Conservation (phyloP, 2,329 filamentous ascomycete species). For the Zalaria obscura region DNA sequence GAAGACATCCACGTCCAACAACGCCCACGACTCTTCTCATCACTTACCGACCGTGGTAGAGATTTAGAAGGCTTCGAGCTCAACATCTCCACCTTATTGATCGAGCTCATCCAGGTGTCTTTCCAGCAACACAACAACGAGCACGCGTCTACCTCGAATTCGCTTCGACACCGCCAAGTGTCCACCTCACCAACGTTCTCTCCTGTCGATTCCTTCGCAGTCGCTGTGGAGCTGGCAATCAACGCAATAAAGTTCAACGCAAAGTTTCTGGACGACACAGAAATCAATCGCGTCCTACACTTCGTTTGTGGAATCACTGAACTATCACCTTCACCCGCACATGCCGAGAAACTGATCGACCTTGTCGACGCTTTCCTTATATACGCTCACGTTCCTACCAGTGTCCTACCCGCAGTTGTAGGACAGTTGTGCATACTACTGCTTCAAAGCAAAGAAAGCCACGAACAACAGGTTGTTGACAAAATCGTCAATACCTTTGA, state of each 20-base stretch:
- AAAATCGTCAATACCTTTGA: slow-evolving; percentile 6
- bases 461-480: slow-evolving; percentile 1
- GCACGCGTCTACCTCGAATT: background rate
- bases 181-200: background rate
- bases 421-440: background rate
- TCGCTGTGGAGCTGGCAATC: slow-evolving; percentile 1
- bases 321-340: background rate
- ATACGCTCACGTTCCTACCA: slow-evolving; percentile 1
- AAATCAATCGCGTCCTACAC: background rate
- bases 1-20: background rate
- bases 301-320: background rate
- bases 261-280: slow-evolving; percentile 1
- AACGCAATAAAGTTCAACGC: slow-evolving; percentile 4
- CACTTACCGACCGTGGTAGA: slow-evolving; percentile 4
- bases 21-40: slow-evolving; percentile 1
- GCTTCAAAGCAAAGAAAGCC: background rate
- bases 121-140: background rate
- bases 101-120: background rate
- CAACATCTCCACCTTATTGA: background rate
- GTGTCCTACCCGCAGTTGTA: background rate
- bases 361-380: slow-evolving; percentile 3
- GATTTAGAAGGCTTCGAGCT: slow-evolving; percentile 3
- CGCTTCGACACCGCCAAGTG: background rate
- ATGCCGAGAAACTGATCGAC: background rate
- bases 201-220: background rate